Evolutionary conservation across 768 basidiomycete genomes (phyloP), one percentile per base, ranked within the genome.

Genomic region (Ramaria rubella): DNA sequence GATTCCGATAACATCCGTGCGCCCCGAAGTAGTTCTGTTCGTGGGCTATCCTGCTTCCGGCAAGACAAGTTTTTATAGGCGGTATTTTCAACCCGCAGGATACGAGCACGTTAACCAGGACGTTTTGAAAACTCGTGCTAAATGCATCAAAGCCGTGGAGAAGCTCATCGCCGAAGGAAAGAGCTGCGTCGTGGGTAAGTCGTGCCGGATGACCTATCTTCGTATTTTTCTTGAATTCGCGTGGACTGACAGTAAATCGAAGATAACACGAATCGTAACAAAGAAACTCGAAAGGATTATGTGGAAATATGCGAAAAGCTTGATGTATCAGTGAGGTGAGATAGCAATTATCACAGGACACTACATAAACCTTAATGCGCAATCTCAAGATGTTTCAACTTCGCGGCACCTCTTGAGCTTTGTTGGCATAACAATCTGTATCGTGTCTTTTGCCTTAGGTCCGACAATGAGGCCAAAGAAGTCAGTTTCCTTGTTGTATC

Each of bases 391-490:
- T 89, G 90, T 65, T 81, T 94, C 66, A 61, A 79, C 26, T 95
- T 96, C 63, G 74, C 81, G 8, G 87, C 84, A 43, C 80, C 86
- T 8, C 62, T 81, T n/a, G 87, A 92, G 45, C 77, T 95, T 6
- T 90, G 90, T 2, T 89, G 85, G 85, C 95, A 97, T 69, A 96
- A 97, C 68, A 94, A 94, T 64, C 70, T 94, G 7, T 96, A 95
- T 66, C 81, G 94, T 29, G 83, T 90, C 34, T 89, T 63, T 45
- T 62, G 62, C 5, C 50, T 50, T 69, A 63, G 11, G 59, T 66
- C 1, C 43, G 30, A 17, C 17, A n/a, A 30, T 24, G 23, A 44
- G 43, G 2, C 40, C 19, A n/a, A 38, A 27, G 31, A 48, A 30
- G 55, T 45, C 11, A 46, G 44, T 8, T 21, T 14, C 23, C 5